A percentile compares a stretch with the other conserved stretches of the same genome.
phyloP scores from a whole-genome alignment of 179 eudicot species.

The Nepenthes alata region DNA sequence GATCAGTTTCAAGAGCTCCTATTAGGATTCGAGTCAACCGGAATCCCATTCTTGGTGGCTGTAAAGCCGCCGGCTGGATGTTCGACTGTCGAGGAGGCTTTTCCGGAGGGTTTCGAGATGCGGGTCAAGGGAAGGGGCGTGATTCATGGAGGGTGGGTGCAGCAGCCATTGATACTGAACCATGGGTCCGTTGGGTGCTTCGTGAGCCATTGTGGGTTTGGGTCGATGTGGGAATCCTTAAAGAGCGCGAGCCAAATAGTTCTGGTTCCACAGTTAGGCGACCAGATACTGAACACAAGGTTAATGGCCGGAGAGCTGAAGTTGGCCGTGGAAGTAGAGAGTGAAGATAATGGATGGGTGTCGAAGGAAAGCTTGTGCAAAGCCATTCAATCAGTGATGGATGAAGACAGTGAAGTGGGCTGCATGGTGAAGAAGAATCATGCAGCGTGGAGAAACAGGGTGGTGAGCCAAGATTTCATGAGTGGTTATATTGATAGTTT shows the following conservation, averaged over 20 bases:
- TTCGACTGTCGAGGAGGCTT: conserved; percentile 37
- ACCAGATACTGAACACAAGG: conserved; percentile 57
- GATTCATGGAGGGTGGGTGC: conserved; percentile 55
- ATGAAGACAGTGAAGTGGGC: conserved; percentile 30
- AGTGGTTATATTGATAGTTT: conserved; percentile 39
- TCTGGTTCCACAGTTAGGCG: conserved; percentile 50
- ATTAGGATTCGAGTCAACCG: conserved; percentile 46
- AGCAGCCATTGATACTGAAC: conserved; percentile 29
- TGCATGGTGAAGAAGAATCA: conserved; percentile 27
- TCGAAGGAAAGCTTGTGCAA: conserved; percentile 45
- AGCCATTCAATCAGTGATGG: conserved; percentile 40
- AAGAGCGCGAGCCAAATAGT: conserved; percentile 44
- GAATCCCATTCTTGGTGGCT: conserved; percentile 43
- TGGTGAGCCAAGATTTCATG: conserved; percentile 32
- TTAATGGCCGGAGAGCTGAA: conserved; percentile 41
- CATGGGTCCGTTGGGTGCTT: conserved; percentile 66
- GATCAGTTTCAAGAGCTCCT: conserved; percentile 53
- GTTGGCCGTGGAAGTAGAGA: conserved; percentile 66
- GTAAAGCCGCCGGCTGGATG: conserved; percentile 45
- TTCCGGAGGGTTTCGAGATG: conserved; percentile 38
- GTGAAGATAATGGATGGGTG: conserved; percentile 43
- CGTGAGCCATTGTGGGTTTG: conserved; percentile 69
- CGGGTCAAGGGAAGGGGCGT: conserved; percentile 31
- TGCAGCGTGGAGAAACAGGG: conserved; percentile 33
- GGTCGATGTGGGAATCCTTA: conserved; percentile 81